phyloP scores from a whole-genome alignment of 2,329 filamentous ascomycete species.

The Neonectria faginata region DNA sequence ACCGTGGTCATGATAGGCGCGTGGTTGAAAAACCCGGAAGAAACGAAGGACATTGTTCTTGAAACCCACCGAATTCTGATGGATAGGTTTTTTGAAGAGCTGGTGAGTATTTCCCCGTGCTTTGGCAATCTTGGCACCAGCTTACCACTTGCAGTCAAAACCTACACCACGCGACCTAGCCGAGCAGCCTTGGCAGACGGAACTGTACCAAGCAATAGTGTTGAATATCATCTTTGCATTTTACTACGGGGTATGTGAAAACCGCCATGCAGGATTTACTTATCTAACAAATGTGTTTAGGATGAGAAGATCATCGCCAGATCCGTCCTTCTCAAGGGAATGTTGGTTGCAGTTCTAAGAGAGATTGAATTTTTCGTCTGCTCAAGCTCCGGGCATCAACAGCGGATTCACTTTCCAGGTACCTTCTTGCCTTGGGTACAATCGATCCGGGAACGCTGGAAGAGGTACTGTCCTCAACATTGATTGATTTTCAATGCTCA shows the following conservation, averaged over 20 bases:
- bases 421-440: conserved; percentile 53
- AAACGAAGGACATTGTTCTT: conserved; percentile 44
- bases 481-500: background rate
- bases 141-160: conserved; percentile 33
- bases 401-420: conserved; percentile 51
- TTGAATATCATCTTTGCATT: conserved; percentile 56
- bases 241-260: conserved; percentile 48
- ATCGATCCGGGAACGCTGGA: conserved; percentile 49
- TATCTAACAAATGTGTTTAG: conserved; percentile 40
- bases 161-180: conserved; percentile 27
- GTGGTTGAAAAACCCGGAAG: conserved; percentile 50
- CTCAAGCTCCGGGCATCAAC: conserved; percentile 51
- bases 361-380: conserved; percentile 52
- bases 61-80: conserved; percentile 50
- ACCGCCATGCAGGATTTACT: fast-evolving
- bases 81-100: conserved; percentile 43
- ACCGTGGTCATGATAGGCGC: conserved; percentile 55
- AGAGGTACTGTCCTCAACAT: conserved; percentile 44
- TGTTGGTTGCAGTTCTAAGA: conserved; percentile 51
- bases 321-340: conserved; percentile 50
- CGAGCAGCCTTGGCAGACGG: conserved; percentile 45
- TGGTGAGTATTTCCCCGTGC: conserved; percentile 39
- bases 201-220: conserved; percentile 51
- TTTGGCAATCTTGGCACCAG: background rate
- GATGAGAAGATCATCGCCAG: conserved; percentile 48